Evolutionary conservation across 352 stramenopile species (phyloP).

Genomic region (Pythium apleroticum): DNA sequence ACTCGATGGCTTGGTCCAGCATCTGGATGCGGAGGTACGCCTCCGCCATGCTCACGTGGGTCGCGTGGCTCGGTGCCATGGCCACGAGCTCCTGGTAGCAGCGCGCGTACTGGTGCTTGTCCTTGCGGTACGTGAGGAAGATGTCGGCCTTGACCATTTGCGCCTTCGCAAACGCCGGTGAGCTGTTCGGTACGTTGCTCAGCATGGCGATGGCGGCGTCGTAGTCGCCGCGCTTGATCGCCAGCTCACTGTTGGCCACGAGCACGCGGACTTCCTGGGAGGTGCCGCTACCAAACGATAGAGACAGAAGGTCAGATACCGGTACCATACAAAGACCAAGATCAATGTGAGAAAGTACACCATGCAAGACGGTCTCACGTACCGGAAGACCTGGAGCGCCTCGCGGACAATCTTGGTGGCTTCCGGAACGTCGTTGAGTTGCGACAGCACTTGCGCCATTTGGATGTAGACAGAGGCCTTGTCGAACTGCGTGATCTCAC

Average conservation of each 20-base stretch:
- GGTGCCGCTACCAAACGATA: conserved; percentile 42
- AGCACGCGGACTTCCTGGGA: conserved; percentile 90
- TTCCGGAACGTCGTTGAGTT: conserved; percentile 73
- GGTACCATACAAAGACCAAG: conserved; percentile 9
- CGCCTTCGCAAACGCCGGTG: conserved; percentile 80
- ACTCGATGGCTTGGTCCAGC: conserved; percentile 85
- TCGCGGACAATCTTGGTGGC: conserved; percentile 66
- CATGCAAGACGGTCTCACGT: not conserved
- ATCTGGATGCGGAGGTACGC: conserved; percentile 92
- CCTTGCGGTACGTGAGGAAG: conserved; percentile 90
- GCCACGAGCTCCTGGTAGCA: conserved; percentile 91
- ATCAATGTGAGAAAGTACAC: conserved; percentile 1
- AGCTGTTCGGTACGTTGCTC: conserved; percentile 75
- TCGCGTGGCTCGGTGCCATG: conserved; percentile 64
- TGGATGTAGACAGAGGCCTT: conserved; percentile 89
- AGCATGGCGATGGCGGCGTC: conserved; percentile 90
- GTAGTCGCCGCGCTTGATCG: conserved; percentile 89
- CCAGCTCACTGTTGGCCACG: conserved; percentile 89
- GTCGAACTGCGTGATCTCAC: conserved; percentile 68
- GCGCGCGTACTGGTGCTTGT: conserved; percentile 88
- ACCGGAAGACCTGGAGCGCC: conserved; percentile 72
- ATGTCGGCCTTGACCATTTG: conserved; percentile 94
- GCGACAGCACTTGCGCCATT: conserved; percentile 74
- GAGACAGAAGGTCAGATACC: not conserved
- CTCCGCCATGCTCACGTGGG: conserved; percentile 88